A percentile compares a stretch with the other conserved stretches of the same genome.
Conservation (phyloP, 1,139 yeast species). For the Candida frijolesensis region DNA sequence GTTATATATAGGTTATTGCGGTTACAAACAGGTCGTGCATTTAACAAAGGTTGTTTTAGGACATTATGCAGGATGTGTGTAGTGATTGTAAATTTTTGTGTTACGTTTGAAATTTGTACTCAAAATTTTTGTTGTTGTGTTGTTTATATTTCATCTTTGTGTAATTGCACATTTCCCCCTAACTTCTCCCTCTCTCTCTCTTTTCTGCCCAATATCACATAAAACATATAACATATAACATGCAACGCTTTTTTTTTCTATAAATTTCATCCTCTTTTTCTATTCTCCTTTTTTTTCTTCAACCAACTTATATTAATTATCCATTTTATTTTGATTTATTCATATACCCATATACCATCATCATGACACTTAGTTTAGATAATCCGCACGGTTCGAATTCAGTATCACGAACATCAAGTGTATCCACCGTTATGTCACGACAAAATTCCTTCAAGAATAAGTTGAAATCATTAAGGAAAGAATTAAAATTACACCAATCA, state of each 20-base stretch:
- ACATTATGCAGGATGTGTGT: neutral
- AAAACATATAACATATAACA: neutral
- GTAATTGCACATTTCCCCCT: neutral
- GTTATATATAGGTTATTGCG: no score
- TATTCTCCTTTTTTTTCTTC: neutral
- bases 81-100: neutral
- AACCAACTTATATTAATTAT: neutral
- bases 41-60: neutral
- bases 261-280: neutral
- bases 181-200: neutral
- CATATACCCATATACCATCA: neutral
- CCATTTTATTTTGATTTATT: neutral
- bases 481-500: conserved; percentile 5
- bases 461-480: neutral
- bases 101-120: conserved; percentile 1
- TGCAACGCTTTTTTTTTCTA: neutral
- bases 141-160: neutral
- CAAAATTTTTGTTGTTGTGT: neutral
- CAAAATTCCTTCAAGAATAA: conserved; percentile 3
- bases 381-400: neutral
- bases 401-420: neutral
- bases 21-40: neutral
- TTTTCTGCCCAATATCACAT: neutral
- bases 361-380: neutral
- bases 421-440: neutral